A percentile compares a stretch with the other conserved stretches of the same genome.
Evolutionary conservation across 768 basidiomycete species (phyloP).

Genomic region (Russula brevipes): DNA sequence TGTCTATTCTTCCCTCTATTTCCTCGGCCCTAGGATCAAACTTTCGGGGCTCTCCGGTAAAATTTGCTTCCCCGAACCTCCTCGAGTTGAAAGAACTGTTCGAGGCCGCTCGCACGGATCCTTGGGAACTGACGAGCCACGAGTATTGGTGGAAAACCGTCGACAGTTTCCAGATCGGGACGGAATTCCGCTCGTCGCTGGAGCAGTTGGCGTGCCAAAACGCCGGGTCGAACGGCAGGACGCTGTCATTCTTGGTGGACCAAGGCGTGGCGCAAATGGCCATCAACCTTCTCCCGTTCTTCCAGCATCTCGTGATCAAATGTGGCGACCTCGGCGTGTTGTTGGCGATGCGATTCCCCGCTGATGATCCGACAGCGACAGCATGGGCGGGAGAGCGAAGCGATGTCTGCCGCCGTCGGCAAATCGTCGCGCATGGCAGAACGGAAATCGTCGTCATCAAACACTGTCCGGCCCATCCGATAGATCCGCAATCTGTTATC

Average conservation of each 20-base stretch:
- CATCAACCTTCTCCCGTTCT: conserved; percentile 75
- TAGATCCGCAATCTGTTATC: conserved; percentile 36
- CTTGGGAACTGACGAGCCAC: conserved; percentile 47
- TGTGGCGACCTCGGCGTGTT: conserved; percentile 68
- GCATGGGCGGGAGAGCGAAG: conserved; percentile 50
- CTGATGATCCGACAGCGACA: conserved; percentile 39
- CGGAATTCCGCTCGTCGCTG: conserved; percentile 61
- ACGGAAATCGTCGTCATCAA: conserved; percentile 53
- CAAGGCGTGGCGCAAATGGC: conserved; percentile 77
- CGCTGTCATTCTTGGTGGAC: conserved; percentile 56
- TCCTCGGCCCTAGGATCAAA: conserved; percentile 34
- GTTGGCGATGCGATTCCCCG: conserved; percentile 51
- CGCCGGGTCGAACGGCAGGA: conserved; percentile 37
- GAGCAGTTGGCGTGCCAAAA: conserved; percentile 50
- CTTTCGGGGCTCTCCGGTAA: conserved; percentile 43
- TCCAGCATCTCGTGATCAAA: conserved; percentile 81
- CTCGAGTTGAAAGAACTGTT: conserved; percentile 67
- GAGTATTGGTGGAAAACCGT: conserved; percentile 60
- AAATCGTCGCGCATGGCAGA: conserved; percentile 48
- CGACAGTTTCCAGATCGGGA: conserved; percentile 59
- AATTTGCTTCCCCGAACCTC: conserved; percentile 80
- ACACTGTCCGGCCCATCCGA: conserved; percentile 60
- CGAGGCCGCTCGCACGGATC: conserved; percentile 42
- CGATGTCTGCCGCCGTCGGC: conserved; percentile 40
- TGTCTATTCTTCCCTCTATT: conserved; percentile 61